Evolutionary conservation across 495 filamentous ascomycete genomes (phyloP), one percentile per base, ranked within the genome.

Genomic region (Chaetomium fimeti): DNA sequence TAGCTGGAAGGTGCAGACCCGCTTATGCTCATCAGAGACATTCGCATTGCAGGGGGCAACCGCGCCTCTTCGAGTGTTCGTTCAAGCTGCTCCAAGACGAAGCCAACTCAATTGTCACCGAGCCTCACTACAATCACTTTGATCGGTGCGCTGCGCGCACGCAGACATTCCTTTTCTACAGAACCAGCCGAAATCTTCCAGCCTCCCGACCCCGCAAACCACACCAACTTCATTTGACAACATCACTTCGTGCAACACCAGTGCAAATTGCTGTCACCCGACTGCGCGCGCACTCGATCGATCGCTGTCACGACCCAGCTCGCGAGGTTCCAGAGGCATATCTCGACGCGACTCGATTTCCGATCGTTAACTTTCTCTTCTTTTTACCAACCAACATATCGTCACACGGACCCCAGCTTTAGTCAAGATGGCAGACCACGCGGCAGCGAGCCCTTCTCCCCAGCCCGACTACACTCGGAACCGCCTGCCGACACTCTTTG

Each of bases 401-500:
- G 8, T 28, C 22, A 49, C 49, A 27, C 43, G 12, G 15, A 60
- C 38, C 20, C 13, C 25, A 27, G 15, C 20, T 61, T 43, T 22
- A 55, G 38, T 52, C 66, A 77, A 71, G 45, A 81, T 81, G 79
- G 72, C 69, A 45, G 76, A 80, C 47, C 60, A 67, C 13, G 54
- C 70, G 58, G 66, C 71, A 36, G 66, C 69, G 27, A 70, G 71
- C n/a, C 70, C 76, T 22, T 76, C 79, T 27, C 75, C 77, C 27
- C 66, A 75, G 54, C 82, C 82, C 29, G 82, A 85, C 63, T 63
- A 79, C 36, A 73, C 73, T 60, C 87, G 94, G 58, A 94, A 96
- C 72, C 85, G 94, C 43, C 84, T 99, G 13, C 94, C 94, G 20
- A 97, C 90, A 0, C 87, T 98, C 45, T 96, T 94, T 73, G 94